Base-by-base conservation (phyloP, 1,284 basidiomycete species). In the Moesziomyces sp. region DNA sequence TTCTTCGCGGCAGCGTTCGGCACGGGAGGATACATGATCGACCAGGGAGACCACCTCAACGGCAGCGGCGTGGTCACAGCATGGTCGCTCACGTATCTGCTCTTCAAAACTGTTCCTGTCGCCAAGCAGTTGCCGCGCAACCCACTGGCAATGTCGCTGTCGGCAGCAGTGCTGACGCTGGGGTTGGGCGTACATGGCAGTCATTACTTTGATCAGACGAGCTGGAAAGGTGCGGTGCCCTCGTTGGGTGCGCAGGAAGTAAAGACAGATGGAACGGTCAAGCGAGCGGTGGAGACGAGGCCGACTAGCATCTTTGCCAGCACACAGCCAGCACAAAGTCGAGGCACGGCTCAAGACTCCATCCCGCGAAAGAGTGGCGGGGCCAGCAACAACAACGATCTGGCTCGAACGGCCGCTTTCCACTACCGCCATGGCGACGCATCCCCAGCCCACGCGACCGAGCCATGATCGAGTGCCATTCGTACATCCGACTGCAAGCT, bases 11-110 rank as follows among this genome's bases (percentile, higher is more conserved):
- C 63, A 6, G 63, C 76, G 16, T 81, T 82, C 54, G 76, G 58
- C 8, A 62, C 64, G 3, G 80, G 79, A 3, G 80, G 77, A n/a
- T 82, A 82, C 57, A 82, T 82, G 40, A 79, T 81, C n/a, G 74
- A 71, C 13, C 64, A 78, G 35, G 78, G 78, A 5, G 80, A 82
- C 58, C 50, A 40, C 0, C 52, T 82, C 13, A 82, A 82, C 52
- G 80, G 80, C 14, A 76, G 79, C 35, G 80, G 80, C 35, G 77
- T 78, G 9, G 61, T 63, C 19, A 51, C 61, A 24, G 80, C 80
- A 5, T 82, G 80, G 80, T 80, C 77, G 11, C 49, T 80, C 5
- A 78, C 74, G 3, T 82, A 82, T 44, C 33, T 81, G n/a, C 62
- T 75, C 21, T 82, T 82, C 68, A 63, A 73, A 55, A 78, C 75